Evolutionary conservation across 2,329 filamentous ascomycete species (phyloP).

Genomic region (Coniella lustricola): DNA sequence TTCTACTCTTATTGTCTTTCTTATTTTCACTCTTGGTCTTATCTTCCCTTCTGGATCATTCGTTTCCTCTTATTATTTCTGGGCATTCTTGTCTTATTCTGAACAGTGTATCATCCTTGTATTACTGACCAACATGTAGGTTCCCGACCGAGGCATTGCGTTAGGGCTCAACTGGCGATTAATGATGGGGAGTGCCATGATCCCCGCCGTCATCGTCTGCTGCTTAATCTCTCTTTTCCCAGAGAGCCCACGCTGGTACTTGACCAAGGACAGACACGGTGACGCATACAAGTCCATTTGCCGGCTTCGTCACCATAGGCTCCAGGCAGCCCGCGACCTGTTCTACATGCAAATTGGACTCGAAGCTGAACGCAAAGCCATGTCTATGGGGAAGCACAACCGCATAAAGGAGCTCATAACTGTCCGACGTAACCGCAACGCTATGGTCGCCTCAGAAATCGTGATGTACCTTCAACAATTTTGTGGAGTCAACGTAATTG

Average conservation of each 20-base stretch:
- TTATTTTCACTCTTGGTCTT: background rate
- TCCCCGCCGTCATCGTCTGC: constrained; percentile 52
- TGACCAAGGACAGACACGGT: constrained; percentile 38
- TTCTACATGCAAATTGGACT: constrained; percentile 53
- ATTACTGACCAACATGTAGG: constrained; percentile 1
- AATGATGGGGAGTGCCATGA: constrained; percentile 61
- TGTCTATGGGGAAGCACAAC: constrained; percentile 38
- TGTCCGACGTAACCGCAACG: constrained; percentile 55
- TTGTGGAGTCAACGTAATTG: constrained; percentile 42
- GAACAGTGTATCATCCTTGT: too few species aligned
- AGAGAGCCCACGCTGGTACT: constrained; percentile 44
- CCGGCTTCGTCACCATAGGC: constrained; percentile 40
- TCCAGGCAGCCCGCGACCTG: constrained; percentile 49
- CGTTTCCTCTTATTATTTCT: too few species aligned
- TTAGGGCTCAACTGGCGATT: constrained; percentile 58
- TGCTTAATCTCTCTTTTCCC: constrained; percentile 43
- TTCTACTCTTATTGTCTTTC: background rate
- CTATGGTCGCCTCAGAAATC: constrained; percentile 51
- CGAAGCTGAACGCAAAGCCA: constrained; percentile 46
- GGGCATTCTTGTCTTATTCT: too few species aligned
- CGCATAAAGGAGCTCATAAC: constrained; percentile 51
- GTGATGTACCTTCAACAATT: constrained; percentile 58
- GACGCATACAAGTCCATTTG: constrained; percentile 42
- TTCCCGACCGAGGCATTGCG: constrained; percentile 43
- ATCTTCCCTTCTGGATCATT: too few species aligned